Base-by-base conservation (phyloP, 108 stramenopile species). In the Fragilariopsis cylindrus region DNA sequence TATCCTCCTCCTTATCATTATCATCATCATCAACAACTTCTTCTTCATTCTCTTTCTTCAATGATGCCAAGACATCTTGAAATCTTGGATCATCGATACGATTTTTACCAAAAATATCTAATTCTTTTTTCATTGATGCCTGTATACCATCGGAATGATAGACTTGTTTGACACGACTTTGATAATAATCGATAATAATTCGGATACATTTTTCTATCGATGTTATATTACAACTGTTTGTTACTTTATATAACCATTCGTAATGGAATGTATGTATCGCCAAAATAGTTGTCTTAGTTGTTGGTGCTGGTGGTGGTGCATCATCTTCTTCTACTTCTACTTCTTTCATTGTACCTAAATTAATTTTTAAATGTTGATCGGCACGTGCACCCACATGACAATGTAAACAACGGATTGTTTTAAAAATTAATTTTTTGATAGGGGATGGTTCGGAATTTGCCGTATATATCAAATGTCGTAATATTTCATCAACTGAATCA, bases 301-400 rank as follows among this genome's bases (percentile, higher is more conserved):
- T 11, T 21, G 4, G 4, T 21, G 21, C 1, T 21, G 21, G 21
- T 19, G 19, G 19, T 19, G 19, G 8, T 52, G 9, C 2, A 52
- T 13, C 13, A 52, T 9, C 50, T 2, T 62, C 39, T 30, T 60
- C 8, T 60, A 9, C 13, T 52, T 52, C 49, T n/a, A n/a, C n/a
- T 12, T 8, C 50, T 13, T 12, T 50, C 50, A 13, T 52, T 52
- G 62, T 63, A n/a, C 39, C 62, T 9, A 63, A 44, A 9, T 63
- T 44, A 44, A 41, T 11, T 44, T 40, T 30, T 43, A n/a, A 5
- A 40, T 63, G 39, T 9, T 41, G 62, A 44, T 40, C 39, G 13
- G 19, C 19, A 8, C 19, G 40, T 63, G 30, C 62, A 5, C 62
- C 62, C 43, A 63, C 57, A 19, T 57, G 57, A 19, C 57, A 57